These are phyloP conservation scores for Ustilago curta DNA, from an alignment of 1,284 basidiomycete species.

Conservation along the genomic window DNA sequence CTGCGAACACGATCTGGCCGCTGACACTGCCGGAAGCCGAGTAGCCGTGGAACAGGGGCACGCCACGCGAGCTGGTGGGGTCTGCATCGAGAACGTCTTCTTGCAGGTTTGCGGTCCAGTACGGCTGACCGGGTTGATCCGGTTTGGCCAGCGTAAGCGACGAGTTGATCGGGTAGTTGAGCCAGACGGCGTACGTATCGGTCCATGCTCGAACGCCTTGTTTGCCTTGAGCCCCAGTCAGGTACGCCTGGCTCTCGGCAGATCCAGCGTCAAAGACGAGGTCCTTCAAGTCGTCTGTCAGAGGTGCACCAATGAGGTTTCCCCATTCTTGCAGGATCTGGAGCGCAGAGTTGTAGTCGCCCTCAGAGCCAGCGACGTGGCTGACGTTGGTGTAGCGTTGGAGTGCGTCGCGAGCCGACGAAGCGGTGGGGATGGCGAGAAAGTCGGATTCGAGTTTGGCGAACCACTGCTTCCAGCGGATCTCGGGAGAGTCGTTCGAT, in stretches of 20 bases:
- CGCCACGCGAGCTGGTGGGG: slow-evolving; percentile 70
- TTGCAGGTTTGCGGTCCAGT: slow-evolving; percentile 75
- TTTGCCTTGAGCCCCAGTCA: slow-evolving; percentile 35
- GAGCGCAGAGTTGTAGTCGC: slow-evolving; percentile 56
- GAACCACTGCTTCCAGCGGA: slow-evolving; percentile 36
- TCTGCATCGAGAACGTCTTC: slow-evolving; percentile 71
- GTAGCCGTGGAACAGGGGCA: slow-evolving; percentile 71
- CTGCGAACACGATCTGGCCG: slow-evolving; percentile 82
- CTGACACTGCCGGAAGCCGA: slow-evolving; percentile 67
- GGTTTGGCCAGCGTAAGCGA: slow-evolving; percentile 56
- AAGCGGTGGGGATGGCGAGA: slow-evolving; percentile 45
- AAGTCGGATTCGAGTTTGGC: slow-evolving; percentile 46
- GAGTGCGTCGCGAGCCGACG: slow-evolving; percentile 47
- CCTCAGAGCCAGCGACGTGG: slow-evolving; percentile 58
- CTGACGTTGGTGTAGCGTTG: slow-evolving; percentile 56
- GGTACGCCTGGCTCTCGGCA: slow-evolving; percentile 42
- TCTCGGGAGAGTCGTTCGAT: slow-evolving; percentile 15
- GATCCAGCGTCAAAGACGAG: slow-evolving; percentile 66
- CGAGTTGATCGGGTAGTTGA: slow-evolving; percentile 63
- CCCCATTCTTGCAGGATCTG: slow-evolving; percentile 60
- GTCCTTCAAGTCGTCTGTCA: slow-evolving; percentile 41
- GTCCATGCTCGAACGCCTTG: slow-evolving; percentile 57
- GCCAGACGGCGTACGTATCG: slow-evolving; percentile 67
- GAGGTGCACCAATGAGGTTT: slow-evolving; percentile 50
- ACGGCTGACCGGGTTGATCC: slow-evolving; percentile 61